Base-by-base conservation (phyloP, 305 asterid genomes). In the Rubia tinctorum region DNA sequence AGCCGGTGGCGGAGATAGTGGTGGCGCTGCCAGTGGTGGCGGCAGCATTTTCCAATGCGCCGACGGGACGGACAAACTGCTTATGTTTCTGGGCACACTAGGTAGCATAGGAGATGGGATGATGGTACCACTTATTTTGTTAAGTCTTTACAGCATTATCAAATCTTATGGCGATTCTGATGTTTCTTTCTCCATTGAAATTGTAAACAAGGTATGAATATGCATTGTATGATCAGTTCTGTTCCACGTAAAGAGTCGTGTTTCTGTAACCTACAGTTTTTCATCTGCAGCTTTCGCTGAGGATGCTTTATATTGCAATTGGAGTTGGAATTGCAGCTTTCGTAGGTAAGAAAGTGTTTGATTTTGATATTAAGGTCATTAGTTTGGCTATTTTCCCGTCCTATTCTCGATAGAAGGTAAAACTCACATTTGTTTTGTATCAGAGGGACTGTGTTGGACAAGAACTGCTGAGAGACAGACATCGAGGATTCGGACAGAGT, bases 391-490 rank as follows among this genome's bases (percentile, higher is more conserved):
- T 17, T 53, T 44, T 5, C 80, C 87, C 13, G 84, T 84, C 78
- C 73, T 71, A 83, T 80, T 81, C 59, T 3, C 17, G 60, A n/a
- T 53, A 44, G 49, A 44, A 44, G 1, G 13, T 12, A 44, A 12
- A 44, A 44, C 49, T 44, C 13, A 7, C 49, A 18, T 5, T 6
- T 3, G 8, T n/a, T 8, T 20, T 59, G 3, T 59, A 17, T 30
- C 88, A 91, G 97, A 91, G 67, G 97, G 96, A 74, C 49, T 90
- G 39, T 91, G 97, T 77, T 91, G 97, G 97, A 92, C 95, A 56
- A 90, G 96, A 90, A 91, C 97, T 0, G 97, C 97, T 25, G 97
- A 91, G 80, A 88, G 96, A 74, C 97, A 91, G 79, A 84, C 90
- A 58, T 90, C 97, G 60, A 55, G 86, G 62, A 88, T 91, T 84